phyloP scores from a whole-genome alignment of 1,284 basidiomycete genomes.

The Cystobasidium sp. region DNA sequence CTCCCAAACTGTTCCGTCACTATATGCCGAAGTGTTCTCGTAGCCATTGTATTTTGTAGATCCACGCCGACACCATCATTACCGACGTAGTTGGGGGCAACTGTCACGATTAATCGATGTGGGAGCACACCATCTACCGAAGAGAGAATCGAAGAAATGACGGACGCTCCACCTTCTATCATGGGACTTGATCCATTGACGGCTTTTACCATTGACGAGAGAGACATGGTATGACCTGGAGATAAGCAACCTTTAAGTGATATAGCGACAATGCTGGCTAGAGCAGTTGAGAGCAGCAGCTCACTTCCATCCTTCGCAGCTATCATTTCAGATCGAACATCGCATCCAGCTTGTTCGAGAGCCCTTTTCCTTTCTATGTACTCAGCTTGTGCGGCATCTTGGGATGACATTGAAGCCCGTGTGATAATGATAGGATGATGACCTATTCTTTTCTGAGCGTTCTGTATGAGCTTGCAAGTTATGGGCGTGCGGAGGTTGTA shows the following conservation, averaged over 20 bases:
- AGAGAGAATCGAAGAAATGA: slow-evolving; percentile 78
- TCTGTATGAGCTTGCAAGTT: slow-evolving; percentile 73
- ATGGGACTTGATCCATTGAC: slow-evolving; percentile 66
- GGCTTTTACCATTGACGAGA: neutral
- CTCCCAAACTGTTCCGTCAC: slow-evolving; percentile 51
- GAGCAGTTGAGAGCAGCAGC: too few species aligned
- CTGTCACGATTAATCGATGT: slow-evolving; percentile 70
- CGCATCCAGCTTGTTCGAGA: slow-evolving; percentile 63
- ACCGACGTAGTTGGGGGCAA: slow-evolving; percentile 80
- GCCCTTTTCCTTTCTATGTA: slow-evolving; percentile 51
- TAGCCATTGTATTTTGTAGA: slow-evolving; percentile 28
- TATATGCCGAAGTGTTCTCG: slow-evolving; percentile 51
- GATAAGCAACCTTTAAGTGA: neutral
- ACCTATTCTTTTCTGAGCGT: slow-evolving; percentile 67
- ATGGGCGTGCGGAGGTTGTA: slow-evolving; percentile 69
- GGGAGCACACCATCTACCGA: slow-evolving; percentile 65
- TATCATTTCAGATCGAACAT: slow-evolving; percentile 54
- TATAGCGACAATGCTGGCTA: neutral
- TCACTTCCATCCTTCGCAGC: slow-evolving; percentile 54
- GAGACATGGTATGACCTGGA: neutral
- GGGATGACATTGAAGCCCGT: neutral
- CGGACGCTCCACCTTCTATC: slow-evolving; percentile 89
- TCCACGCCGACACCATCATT: slow-evolving; percentile 66
- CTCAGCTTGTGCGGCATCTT: slow-evolving; percentile 28
- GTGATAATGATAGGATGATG: slow-evolving; percentile 74